Evolutionary conservation across 2,329 filamentous ascomycete genomes (phyloP), one percentile per base, ranked within the genome.

Genomic region (Zelopaecilomyces penicillatus): DNA sequence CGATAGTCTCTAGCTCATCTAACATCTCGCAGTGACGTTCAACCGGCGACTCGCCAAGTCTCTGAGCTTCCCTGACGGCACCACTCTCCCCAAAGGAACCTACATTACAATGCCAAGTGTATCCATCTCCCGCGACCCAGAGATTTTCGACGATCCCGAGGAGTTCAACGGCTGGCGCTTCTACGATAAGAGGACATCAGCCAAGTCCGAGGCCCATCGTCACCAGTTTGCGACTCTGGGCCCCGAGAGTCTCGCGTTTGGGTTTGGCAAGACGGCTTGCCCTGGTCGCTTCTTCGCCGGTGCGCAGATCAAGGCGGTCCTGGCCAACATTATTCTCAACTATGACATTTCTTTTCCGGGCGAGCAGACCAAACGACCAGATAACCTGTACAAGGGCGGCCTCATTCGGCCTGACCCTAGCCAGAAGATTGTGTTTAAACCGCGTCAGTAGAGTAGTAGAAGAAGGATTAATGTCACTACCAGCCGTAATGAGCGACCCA

Each of bases 141-240:
- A 51, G 28, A 56, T 54, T 48, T 65, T 57, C 44, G 46, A 54
- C 8, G 51, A 57, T 27, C 61, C 66, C 10, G 58, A 64, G 10
- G 59, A 57, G 2, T 67, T 71, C 38, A 67, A 71, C 47, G 62
- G 65, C 5, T 50, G 70, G 45, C 66, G 68, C 45, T 70, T 70
- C 57, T 68, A 65, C 55, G 64, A 57, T 39, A 46, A 63, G 49
- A 59, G 63, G 19, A 56, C 59, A 42, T 47, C 47, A 42, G 57
- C 54, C 11, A 49, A 48, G n/a, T 55, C 59, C 28, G 57, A 61
- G 47, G 52, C 54, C 27, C 57, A 62, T 51, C 56, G 58, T 34
- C 58, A 58, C 53, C 62, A 65, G 46, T 65, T 65, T 42, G 62
- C 62, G 10, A 57, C 58, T 37, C 56, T 63, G 41, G 43, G 41